phyloP scores from a whole-genome alignment of 129 eudicot species.

The carrot (Daucus carota) region DNA sequence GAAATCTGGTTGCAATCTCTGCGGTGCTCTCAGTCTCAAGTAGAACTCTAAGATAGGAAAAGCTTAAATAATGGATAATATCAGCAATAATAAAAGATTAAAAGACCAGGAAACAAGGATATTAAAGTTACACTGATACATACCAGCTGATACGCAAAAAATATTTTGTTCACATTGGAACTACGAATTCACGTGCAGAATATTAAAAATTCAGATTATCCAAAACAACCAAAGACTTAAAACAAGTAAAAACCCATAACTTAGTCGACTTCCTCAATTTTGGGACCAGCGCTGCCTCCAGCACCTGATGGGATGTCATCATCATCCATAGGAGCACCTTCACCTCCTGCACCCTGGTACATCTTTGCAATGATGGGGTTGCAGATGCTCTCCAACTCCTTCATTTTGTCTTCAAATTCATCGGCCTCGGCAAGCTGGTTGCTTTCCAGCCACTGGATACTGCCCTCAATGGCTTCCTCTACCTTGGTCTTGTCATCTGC shows the following conservation, averaged over 20 bases:
- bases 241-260: background rate
- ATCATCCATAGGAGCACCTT: slow-evolving; percentile 53
- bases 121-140: background rate
- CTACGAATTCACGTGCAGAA: background rate
- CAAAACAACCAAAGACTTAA: background rate
- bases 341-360: slow-evolving; percentile 55
- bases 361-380: slow-evolving; percentile 72
- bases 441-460: slow-evolving; percentile 62
- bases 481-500: slow-evolving; percentile 66
- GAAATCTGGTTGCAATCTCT: background rate
- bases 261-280: slow-evolving; percentile 83
- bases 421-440: slow-evolving; percentile 72
- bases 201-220: background rate
- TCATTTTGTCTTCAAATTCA: slow-evolving; percentile 80
- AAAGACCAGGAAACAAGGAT: background rate
- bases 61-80: background rate
- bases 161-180: background rate
- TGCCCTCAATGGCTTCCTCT: slow-evolving; percentile 59
- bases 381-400: slow-evolving; percentile 65
- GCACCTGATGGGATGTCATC: slow-evolving; percentile 42
- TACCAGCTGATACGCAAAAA: background rate
- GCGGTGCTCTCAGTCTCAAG: background rate
- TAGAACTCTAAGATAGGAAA: background rate
- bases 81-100: background rate
- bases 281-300: slow-evolving; percentile 57